Evolutionary conservation across 2,329 filamentous ascomycete species (phyloP).

Genomic region (Claviceps sp.): DNA sequence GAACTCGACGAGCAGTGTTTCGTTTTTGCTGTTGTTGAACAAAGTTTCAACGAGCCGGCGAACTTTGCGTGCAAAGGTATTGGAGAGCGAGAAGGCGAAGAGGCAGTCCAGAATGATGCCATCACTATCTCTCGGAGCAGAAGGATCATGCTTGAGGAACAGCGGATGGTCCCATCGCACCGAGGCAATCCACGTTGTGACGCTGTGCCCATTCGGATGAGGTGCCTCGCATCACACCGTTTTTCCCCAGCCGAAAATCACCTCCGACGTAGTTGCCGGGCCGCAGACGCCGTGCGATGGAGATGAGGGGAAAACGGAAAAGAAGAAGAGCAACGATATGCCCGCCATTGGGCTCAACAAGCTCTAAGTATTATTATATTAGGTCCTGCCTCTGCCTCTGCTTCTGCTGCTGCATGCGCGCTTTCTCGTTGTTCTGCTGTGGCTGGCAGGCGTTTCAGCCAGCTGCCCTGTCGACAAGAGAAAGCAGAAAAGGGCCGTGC

Average conservation of each 20-base stretch:
- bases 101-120: neutral
- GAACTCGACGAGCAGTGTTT: neutral
- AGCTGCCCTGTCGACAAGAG: conserved; percentile 5
- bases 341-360: neutral
- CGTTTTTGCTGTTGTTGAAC: neutral
- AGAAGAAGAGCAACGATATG: neutral
- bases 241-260: neutral
- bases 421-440: neutral
- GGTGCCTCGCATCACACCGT: neutral
- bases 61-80: neutral
- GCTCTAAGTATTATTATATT: no score
- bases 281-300: neutral
- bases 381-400: neutral
- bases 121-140: neutral
- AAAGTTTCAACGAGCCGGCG: neutral
- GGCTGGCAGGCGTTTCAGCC: conserved; percentile 8
- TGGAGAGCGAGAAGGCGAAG: neutral
- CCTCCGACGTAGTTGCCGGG: neutral
- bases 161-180: neutral
- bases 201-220: neutral
- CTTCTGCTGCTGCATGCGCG: neutral
- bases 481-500: neutral
- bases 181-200: neutral
- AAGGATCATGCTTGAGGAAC: neutral
- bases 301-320: neutral